Evolutionary conservation across 202 grass and related monocot genomes (phyloP).

Genomic region (Carex arenaria): DNA sequence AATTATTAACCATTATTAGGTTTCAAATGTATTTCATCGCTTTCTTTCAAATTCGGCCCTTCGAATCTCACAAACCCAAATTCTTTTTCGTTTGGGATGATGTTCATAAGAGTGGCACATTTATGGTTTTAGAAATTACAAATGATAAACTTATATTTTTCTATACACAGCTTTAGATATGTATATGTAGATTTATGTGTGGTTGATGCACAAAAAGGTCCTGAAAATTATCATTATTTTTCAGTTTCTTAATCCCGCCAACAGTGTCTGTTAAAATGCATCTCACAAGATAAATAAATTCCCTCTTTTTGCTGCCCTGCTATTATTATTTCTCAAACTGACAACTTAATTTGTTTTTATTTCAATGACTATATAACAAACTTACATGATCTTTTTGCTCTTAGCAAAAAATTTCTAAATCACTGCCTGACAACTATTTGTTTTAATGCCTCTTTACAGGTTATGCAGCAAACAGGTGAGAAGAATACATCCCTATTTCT

Average conservation of each 20-base stretch:
- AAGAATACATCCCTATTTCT: neutral
- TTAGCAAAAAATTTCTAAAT: neutral
- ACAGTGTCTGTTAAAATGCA: neutral
- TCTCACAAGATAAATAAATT: neutral
- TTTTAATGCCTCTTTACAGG: conserved; percentile 47
- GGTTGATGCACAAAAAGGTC: neutral
- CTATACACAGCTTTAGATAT: neutral
- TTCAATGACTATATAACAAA: neutral
- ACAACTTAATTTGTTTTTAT: neutral
- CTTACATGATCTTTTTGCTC: neutral
- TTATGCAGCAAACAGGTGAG: conserved; percentile 89
- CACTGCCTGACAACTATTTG: conserved; percentile 11
- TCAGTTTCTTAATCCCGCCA: neutral
- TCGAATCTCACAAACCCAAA: neutral
- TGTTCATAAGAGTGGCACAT: neutral
- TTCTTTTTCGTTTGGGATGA: neutral
- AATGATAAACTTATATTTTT: neutral
- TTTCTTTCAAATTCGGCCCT: neutral
- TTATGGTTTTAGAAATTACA: neutral
- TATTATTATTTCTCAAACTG: neutral
- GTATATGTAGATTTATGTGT: neutral
- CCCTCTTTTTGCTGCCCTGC: neutral
- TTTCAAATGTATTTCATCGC: neutral
- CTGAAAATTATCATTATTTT: neutral
- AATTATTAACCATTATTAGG: neutral